A percentile compares a stretch with the other conserved stretches of the same genome.
Conservation (phyloP, 441 rosid genomes). For the Pelargonium citronellum region DNA sequence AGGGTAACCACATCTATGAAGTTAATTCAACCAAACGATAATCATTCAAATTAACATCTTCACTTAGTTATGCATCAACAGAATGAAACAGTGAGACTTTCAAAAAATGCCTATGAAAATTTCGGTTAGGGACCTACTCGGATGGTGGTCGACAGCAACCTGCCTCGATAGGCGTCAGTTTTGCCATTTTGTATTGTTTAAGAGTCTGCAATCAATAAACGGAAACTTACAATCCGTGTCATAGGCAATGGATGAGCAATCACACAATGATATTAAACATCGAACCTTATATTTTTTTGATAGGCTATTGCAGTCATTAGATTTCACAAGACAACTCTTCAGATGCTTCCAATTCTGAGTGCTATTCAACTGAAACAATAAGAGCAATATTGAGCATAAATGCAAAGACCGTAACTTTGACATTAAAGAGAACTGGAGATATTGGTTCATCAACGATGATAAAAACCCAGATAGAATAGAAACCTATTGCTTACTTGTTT, state of each 20-base stretch:
- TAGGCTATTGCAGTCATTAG: constrained; percentile 61
- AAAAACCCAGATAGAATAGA: no score
- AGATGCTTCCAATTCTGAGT: constrained; percentile 60
- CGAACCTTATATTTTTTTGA: constrained; percentile 63
- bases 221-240: constrained; percentile 19
- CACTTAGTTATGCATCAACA: no score
- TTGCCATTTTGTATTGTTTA: constrained; percentile 58
- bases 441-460: neutral
- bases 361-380: constrained; percentile 53
- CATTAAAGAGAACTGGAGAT: neutral
- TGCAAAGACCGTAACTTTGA: neutral
- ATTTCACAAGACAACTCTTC: constrained; percentile 87
- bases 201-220: constrained; percentile 43
- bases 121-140: constrained; percentile 40
- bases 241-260: constrained; percentile 8
- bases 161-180: constrained; percentile 74
- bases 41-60: neutral
- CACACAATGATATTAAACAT: constrained; percentile 2
- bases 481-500: constrained; percentile 39
- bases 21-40: constrained; percentile 13
- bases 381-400: constrained; percentile 2
- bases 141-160: constrained; percentile 95
- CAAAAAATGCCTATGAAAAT: neutral
- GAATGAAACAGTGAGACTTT: neutral
- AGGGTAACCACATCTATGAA: constrained; percentile 74